A percentile compares a stretch with the other conserved stretches of the same genome.
Evolutionary conservation across 129 eudicot species (phyloP).

Genomic region (Helianthus annuus): HanXRQr2.0-SUNRISE NC_035435.2:155661148-155661647

Average conservation of each 20-base stretch:
- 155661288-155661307: slow-evolving; percentile 36
- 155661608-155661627: slow-evolving; percentile 10
- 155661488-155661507: too few species aligned
- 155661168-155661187: not conserved
- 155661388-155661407: slow-evolving; percentile 35
- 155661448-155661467: too few species aligned
- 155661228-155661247: slow-evolving; percentile 35
- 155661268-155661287: slow-evolving; percentile 40
- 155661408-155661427: slow-evolving; percentile 41
- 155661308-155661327: slow-evolving; percentile 39
- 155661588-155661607: slow-evolving; percentile 22
- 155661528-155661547: not conserved
- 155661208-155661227: not conserved
- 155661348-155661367: slow-evolving; percentile 34
- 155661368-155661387: slow-evolving; percentile 53
- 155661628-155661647: slow-evolving; percentile 10
- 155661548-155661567: slow-evolving; percentile 21
- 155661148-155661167: not conserved
- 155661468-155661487: too few species aligned
- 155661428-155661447: too few species aligned
- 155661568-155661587: slow-evolving; percentile 14
- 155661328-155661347: slow-evolving; percentile 39
- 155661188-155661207: slow-evolving; percentile 6
- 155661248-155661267: slow-evolving; percentile 26
- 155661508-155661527: too few species aligned